Conservation (phyloP, 208 protist species). For the Leishmania aethiopica region DNA sequence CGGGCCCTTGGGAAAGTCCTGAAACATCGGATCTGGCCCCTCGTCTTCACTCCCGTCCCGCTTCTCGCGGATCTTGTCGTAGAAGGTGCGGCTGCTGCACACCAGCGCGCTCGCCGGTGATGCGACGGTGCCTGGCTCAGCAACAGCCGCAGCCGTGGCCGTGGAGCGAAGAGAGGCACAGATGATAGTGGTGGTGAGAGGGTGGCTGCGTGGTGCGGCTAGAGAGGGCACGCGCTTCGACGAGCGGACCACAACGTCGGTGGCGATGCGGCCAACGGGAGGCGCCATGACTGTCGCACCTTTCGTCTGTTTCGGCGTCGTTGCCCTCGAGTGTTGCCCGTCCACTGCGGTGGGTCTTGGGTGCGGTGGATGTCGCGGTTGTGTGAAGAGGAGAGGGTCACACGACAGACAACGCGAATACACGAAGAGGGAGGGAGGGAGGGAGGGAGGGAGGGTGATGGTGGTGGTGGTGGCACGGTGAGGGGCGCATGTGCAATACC, state of each 20-base stretch:
- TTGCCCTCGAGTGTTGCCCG: not conserved
- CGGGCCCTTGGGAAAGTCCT: slow-evolving; percentile 58
- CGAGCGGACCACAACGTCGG: not conserved
- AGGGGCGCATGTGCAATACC: not conserved
- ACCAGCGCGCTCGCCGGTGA: slow-evolving; percentile 8
- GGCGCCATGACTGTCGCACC: not conserved
- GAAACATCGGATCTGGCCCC: slow-evolving; percentile 57
- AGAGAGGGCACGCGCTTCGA: not conserved
- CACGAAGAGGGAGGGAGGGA: not conserved
- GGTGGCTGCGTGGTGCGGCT: not conserved
- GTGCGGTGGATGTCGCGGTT: not conserved
- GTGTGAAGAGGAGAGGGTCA: not conserved
- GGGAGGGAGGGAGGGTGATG: not conserved
- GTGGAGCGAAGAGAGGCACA: not conserved
- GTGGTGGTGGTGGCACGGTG: not conserved
- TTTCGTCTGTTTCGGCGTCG: not conserved
- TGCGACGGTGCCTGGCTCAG: not conserved
- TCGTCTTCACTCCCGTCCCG: slow-evolving; percentile 53
- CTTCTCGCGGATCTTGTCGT: slow-evolving; percentile 65
- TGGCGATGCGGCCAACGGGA: not conserved
- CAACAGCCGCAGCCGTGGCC: not conserved
- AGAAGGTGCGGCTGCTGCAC: slow-evolving; percentile 48
- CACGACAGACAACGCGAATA: not conserved
- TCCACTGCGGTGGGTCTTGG: not conserved
- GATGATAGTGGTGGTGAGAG: not conserved